Base-by-base conservation (phyloP, 2,329 filamentous ascomycete species). In the Talaromyces islandicus region DNA sequence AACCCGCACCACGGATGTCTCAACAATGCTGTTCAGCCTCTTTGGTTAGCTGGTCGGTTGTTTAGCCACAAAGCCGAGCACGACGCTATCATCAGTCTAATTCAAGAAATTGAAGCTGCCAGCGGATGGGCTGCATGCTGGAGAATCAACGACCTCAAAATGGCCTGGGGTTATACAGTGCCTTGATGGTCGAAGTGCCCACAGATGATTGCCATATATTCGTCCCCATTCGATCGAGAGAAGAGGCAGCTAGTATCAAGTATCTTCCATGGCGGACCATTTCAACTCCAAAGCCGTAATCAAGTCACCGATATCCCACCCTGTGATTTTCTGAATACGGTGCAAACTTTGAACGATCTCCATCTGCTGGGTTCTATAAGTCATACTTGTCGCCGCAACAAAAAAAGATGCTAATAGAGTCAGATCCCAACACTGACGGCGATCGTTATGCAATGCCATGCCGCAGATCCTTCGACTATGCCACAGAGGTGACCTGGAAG, bases 11-110 rank as follows among this genome's bases (percentile, higher is more conserved):
- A 80, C 11, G 83, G 82, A 2, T 83, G 80, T 62, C 65, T 84
- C 35, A 85, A 82, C 62, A 85, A 85, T 65, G 81, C 82, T 3
- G 81, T 85, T 4, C 83, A 85, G 62, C 83, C 83, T 0, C 71
- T 85, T 0, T 85, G 81, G 78, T 75, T 85, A 12, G 83, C 83
- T 0, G 83, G 82, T 0, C 75, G 78, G 38, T 69, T 84, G 0
- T 74, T 85, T 48, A 84, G 79, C 58, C 83, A 85, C 69, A 73
- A 70, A 1, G 74, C 75, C 0, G 75, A 79, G 60, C 75, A 78
- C 62, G 21, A 32, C 3, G 63, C 73, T 14, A 72, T 77, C 1
- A 68, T 74, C 25, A 64, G 66, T 19, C 62, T 69, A 2, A 80
- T 84, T 48, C 75, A 75, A 17, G 76, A 73, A 48, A 84, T 84